Conservation (phyloP, 1,284 basidiomycete species). For the Vanrija pseudolonga region DNA sequence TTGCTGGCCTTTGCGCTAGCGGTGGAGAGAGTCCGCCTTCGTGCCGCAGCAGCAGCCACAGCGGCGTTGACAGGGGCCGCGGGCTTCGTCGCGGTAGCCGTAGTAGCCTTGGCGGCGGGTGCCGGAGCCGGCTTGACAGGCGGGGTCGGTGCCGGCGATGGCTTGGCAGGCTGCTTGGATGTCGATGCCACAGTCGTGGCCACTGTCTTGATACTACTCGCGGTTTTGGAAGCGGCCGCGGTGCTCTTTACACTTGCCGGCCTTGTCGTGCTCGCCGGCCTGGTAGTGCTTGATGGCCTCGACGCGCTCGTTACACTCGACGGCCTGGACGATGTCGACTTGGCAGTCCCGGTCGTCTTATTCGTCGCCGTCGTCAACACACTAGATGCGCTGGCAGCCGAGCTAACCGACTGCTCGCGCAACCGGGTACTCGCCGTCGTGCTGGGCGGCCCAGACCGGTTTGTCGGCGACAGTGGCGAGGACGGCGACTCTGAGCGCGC, state of each 20-base stretch:
- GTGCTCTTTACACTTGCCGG: too few species aligned
- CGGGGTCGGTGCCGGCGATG: background rate
- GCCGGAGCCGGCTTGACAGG: background rate
- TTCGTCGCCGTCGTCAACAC: background rate
- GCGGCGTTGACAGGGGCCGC: background rate
- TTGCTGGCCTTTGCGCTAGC: background rate
- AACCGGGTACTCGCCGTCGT: background rate
- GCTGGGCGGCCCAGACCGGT: background rate
- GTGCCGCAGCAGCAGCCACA: background rate
- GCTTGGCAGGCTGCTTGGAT: background rate
- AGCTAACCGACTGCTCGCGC: background rate
- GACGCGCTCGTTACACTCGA: constrained; percentile 2
- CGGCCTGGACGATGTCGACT: background rate
- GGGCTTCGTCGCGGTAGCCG: background rate
- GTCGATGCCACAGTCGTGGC: background rate
- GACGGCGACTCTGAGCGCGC: background rate
- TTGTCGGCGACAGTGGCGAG: background rate
- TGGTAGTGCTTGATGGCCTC: background rate
- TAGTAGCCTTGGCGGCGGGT: background rate
- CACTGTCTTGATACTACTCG: too few species aligned
- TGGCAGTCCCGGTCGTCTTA: background rate
- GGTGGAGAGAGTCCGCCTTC: background rate
- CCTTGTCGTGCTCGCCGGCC: background rate
- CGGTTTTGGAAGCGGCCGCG: background rate
- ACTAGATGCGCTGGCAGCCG: background rate